Percentiles rank a stretch among this genome's conserved stretches.
Evolutionary conservation across 345 rosid species (phyloP).

Genomic region (Lepidium aucheri): DNA sequence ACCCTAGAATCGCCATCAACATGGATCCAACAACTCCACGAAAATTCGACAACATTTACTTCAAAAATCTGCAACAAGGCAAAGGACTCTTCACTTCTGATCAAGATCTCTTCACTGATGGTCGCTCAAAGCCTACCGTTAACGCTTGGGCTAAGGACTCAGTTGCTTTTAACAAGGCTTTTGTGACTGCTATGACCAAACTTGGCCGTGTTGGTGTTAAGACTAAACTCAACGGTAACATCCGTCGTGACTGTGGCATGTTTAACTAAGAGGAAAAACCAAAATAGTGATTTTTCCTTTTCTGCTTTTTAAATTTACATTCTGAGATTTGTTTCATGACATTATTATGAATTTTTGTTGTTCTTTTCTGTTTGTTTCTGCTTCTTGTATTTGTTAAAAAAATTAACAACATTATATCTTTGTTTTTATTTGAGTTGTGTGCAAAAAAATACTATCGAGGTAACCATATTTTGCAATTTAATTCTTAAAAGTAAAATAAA

Average conservation of each 20-base stretch:
- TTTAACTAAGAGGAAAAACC: constrained; percentile 28
- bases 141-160: constrained; percentile 48
- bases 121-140: constrained; percentile 52
- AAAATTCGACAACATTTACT: constrained; percentile 61
- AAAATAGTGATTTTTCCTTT: too few relatives aligned
- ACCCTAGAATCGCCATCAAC: constrained; percentile 66
- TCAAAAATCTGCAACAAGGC: constrained; percentile 56
- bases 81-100: constrained; percentile 78
- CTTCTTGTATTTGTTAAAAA: neutral
- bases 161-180: constrained; percentile 40
- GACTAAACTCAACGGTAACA: constrained; percentile 47
- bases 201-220: constrained; percentile 71
- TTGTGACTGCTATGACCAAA: constrained; percentile 55
- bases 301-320: neutral
- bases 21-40: constrained; percentile 65
- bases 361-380: constrained; percentile 8
- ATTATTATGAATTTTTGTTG: neutral
- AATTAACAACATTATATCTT: neutral
- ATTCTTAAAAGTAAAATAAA: too few relatives aligned
- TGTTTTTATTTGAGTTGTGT: neutral
- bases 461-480: too few relatives aligned
- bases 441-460: too few relatives aligned
- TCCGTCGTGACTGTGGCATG: constrained; percentile 48
- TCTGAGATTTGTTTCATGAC: constrained; percentile 9
- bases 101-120: constrained; percentile 56